phyloP scores from a whole-genome alignment of 108 stramenopile species.

The Fragilaria crotonensis region DNA sequence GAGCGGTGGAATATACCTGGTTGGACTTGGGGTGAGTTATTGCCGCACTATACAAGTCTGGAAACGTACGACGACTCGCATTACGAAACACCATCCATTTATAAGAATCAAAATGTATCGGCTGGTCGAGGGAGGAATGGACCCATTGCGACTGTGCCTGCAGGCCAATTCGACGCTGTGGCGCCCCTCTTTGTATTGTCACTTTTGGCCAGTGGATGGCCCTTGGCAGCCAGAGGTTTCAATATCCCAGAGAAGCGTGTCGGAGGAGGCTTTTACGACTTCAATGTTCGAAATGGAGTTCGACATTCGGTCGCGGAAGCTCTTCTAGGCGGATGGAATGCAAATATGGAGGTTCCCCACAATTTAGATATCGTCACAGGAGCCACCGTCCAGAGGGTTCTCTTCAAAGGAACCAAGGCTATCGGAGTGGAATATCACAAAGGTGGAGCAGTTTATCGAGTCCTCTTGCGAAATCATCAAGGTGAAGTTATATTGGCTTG shows the following conservation, averaged over 20 bases:
- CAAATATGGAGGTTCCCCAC: neutral
- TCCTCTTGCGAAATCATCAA: neutral
- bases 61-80: conserved; percentile 5
- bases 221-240: conserved; percentile 8
- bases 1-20: conserved; percentile 10
- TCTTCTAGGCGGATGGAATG: too few relatives aligned
- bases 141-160: conserved; percentile 6
- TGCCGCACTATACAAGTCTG: conserved; percentile 5
- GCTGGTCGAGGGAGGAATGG: conserved; percentile 8
- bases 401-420: too few relatives aligned
- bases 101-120: neutral
- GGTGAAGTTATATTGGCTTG: conserved; percentile 59
- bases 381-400: conserved; percentile 10
- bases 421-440: too few relatives aligned
- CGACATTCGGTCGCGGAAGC: conserved; percentile 18
- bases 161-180: conserved; percentile 7
- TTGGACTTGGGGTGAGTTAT: conserved; percentile 9
- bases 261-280: conserved; percentile 19
- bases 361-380: conserved; percentile 15
- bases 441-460: too few relatives aligned
- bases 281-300: conserved; percentile 15
- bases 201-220: conserved; percentile 1
- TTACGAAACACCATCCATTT: neutral
- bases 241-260: conserved; percentile 8
- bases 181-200: conserved; percentile 10